These are phyloP conservation scores for Agrocybe praecox DNA, from an alignment of 768 basidiomycete genomes.

Conservation along the genomic window DNA sequence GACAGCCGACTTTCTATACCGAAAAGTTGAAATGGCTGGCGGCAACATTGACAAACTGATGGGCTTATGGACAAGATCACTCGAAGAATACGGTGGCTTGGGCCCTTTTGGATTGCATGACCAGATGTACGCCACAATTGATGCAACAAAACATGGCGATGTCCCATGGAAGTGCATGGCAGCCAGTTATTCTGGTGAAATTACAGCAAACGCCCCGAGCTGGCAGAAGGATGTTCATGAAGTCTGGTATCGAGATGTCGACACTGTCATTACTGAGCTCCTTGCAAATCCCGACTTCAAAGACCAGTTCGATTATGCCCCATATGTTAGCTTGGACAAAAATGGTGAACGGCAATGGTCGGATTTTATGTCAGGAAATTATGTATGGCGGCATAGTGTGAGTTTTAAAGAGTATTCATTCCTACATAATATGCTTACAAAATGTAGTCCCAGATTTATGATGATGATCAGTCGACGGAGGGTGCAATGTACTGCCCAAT, in stretches of 20 bases:
- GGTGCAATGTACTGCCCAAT: slow-evolving; percentile 34
- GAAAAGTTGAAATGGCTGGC: too few species aligned
- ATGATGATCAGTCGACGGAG: slow-evolving; percentile 5
- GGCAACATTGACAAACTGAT: too few species aligned
- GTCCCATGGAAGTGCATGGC: neutral
- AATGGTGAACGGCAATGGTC: slow-evolving; percentile 24
- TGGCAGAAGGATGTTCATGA: slow-evolving; percentile 19
- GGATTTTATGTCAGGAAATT: slow-evolving; percentile 43
- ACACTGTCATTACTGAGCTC: slow-evolving; percentile 21
- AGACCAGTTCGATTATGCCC: slow-evolving; percentile 26
- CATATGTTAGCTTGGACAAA: slow-evolving; percentile 12
- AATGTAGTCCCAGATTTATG: neutral
- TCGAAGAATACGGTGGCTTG: too few species aligned
- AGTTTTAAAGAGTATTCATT: too few species aligned
- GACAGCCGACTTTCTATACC: too few species aligned
- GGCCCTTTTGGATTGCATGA: neutral
- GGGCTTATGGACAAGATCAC: too few species aligned
- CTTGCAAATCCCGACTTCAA: slow-evolving; percentile 33
- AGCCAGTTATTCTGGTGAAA: neutral
- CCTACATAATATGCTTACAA: neutral
- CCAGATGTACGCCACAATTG: neutral
- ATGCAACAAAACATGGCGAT: neutral
- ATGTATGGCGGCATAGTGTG: slow-evolving; percentile 31
- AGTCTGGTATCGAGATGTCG: slow-evolving; percentile 33
- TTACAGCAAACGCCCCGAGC: neutral